These are phyloP conservation scores for Candolleomyces efflorescens DNA, from an alignment of 768 basidiomycete species.

Conservation along the genomic window DNA sequence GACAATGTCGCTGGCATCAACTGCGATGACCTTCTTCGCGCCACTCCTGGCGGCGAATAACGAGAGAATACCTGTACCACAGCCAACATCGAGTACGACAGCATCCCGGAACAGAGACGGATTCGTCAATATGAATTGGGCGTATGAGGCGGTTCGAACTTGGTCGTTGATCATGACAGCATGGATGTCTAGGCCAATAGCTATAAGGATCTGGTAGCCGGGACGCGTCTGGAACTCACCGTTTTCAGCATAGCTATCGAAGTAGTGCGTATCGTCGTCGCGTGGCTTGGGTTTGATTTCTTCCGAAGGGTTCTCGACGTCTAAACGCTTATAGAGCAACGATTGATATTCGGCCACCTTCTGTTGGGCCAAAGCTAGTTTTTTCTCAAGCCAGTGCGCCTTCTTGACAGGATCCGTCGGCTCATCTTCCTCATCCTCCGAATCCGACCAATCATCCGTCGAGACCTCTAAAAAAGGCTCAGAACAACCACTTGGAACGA, in stretches of 20 bases:
- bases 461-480: constrained; percentile 47
- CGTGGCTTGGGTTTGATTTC: constrained; percentile 29
- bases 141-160: constrained; percentile 91
- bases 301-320: constrained; percentile 34
- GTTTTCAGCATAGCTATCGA: constrained; percentile 84
- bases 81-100: constrained; percentile 91
- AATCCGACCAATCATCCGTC: constrained; percentile 72
- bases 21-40: constrained; percentile 85
- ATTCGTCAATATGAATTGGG: constrained; percentile 83
- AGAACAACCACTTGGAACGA: background rate
- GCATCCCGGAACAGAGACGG: constrained; percentile 79
- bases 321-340: constrained; percentile 51
- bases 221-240: constrained; percentile 42
- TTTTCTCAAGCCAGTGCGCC: constrained; percentile 57
- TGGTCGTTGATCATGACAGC: constrained; percentile 96
- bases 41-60: constrained; percentile 88
- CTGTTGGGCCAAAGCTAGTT: constrained; percentile 53
- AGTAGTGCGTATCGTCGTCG: constrained; percentile 94
- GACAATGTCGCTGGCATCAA: constrained; percentile 86
- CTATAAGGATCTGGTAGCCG: background rate
- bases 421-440: constrained; percentile 63
- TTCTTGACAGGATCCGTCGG: constrained; percentile 33
- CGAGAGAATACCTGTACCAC: constrained; percentile 91
- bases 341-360: constrained; percentile 60
- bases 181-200: constrained; percentile 73